Base-by-base conservation (phyloP, 306 rosid species). In the Myrica gale region DNA sequence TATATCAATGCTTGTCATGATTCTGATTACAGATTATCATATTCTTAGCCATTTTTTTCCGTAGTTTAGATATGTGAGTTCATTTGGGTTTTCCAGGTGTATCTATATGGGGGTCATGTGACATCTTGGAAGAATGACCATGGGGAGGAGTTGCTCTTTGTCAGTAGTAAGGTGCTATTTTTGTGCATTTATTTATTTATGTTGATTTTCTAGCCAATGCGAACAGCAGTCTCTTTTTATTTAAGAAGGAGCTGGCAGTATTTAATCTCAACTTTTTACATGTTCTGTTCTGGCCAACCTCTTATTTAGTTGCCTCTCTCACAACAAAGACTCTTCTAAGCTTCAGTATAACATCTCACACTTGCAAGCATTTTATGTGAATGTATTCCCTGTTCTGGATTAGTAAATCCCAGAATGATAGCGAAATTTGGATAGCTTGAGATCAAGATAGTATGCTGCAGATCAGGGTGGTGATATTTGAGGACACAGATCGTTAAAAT, bases 71-170 rank as follows among this genome's bases (percentile, higher is more conserved):
- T 52, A 5, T 53, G 16, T 19, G 4, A 68, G 21, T 53, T 7
- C 57, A 26, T 26, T 71, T 73, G 71, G 58, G 73, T 55, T 84
- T 74, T 76, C 74, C 88, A 95, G 99, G 96, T 95, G 39, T 90
- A 90, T 73, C 55, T 95, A 58, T 95, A 92, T 75, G 99, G 99
- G 42, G 92, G 80, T 66, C 99, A 95, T 41, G 97, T 95, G 88
- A 95, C 99, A 69, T 95, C 99, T 39, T 95, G 99, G 99, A 95
- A 95, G 87, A 95, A 90, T 84, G 97, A 95, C 53, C 93, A 85
- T 21, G 91, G 92, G 76, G 97, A 92, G 83, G 99, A 95, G 74
- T 79, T 95, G 88, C 96, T 92, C 58, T 95, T 92, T 82, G 93
- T 95, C 80, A 95, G 99, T 74, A 92, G 75, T 82, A 89, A 95